Base-by-base conservation (phyloP, 164 flowering plant species). In the Chimonanthus praecox region DNA sequence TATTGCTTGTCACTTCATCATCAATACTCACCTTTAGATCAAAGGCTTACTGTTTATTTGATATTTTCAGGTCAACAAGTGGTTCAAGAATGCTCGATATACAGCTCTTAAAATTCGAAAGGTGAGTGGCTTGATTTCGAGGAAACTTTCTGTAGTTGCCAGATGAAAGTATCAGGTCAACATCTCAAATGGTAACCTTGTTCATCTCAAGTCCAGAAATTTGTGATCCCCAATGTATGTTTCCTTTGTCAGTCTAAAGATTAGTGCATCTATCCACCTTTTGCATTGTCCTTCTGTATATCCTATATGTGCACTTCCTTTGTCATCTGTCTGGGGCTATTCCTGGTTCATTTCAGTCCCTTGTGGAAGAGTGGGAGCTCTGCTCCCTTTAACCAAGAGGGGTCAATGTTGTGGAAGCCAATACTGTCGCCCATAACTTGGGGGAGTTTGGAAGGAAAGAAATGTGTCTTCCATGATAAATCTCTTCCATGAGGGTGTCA, bases 51-150 rank as follows among this genome's bases (percentile, higher is more conserved):
- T 54, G 33, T 33, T 10, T n/a, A 54, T 50, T 70, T 66, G 46
- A 10, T 66, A 67, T 71, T 82, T 82, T 70, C 89, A 94, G 98
- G 92, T 94, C 13, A 90, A 84, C 84, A 90, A 94, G 81, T 94
- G 98, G 98, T 94, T 94, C 89, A 94, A 92, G 82, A 94, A 94
- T 79, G 87, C 98, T 20, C 93, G 98, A 20, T 94, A 92, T 70
- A 67, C 83, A 47, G 91, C 97, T 13, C 87, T 92, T 49, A 92
- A 84, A 83, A 78, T 81, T 48, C 85, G 92, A 83, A 94, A 90
- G 96, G 98, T 91, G 73, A 85, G 82, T 18, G 67, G 16, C 70
- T 68, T n/a, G 16, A 54, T 11, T 54, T 54, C 60, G 2, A 54
- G 60, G 11, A 54, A 62, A n/a, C 8, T 62, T 62, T 5, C 10